These are phyloP conservation scores for Ilex paraguariensis DNA, from an alignment of 305 asterid species.

Conservation along the genomic window DNA sequence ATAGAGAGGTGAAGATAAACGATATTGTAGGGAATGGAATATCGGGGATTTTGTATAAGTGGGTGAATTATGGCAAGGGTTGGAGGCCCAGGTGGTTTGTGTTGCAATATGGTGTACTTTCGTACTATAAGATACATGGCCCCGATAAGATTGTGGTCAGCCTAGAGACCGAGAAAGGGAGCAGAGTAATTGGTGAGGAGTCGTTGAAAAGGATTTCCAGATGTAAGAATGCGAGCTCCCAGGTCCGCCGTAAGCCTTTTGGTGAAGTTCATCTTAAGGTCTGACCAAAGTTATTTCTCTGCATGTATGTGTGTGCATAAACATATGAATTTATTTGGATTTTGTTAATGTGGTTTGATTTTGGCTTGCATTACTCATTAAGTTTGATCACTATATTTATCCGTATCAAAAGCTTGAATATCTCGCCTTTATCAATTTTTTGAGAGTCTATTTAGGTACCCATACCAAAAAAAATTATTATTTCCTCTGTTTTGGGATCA, in stretches of 20 bases:
- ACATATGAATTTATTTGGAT: too few relatives aligned
- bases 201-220: slow-evolving; percentile 53
- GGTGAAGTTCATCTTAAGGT: slow-evolving; percentile 99
- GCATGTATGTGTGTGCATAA: too few relatives aligned
- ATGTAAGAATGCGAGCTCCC: slow-evolving; percentile 31
- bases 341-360: not conserved
- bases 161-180: slow-evolving; percentile 72
- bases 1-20: slow-evolving; percentile 49
- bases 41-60: slow-evolving; percentile 74
- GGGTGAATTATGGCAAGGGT: slow-evolving; percentile 97
- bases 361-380: not conserved
- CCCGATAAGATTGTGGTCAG: slow-evolving; percentile 70
- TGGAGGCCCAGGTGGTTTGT: slow-evolving; percentile 99
- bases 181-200: slow-evolving; percentile 84
- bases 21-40: slow-evolving; percentile 88
- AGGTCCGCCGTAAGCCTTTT: slow-evolving; percentile 49
- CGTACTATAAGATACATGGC: slow-evolving; percentile 95
- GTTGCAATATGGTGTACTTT: slow-evolving; percentile 90
- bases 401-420: too few relatives aligned
- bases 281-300: slow-evolving; percentile 1
- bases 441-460: too few relatives aligned
- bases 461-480: too few relatives aligned
- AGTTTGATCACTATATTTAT: not conserved
- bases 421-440: too few relatives aligned
- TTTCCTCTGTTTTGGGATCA: too few relatives aligned